Evolutionary conservation across 805 yeast species (phyloP), one percentile per base, ranked within the genome.

Genomic region (Saturnispora silvae): DNA sequence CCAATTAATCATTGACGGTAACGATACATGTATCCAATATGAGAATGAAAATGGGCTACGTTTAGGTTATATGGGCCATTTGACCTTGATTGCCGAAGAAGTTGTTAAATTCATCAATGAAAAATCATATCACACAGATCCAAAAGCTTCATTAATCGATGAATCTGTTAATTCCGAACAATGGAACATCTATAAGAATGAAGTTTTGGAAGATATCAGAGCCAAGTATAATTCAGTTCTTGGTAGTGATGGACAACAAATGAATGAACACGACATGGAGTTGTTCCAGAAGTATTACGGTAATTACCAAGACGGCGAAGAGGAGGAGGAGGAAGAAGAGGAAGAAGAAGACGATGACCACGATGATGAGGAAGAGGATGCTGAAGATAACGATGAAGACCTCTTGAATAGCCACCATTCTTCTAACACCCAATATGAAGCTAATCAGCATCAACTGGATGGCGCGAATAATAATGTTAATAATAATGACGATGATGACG

Each of bases 151-250:
- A 3, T 51, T 63, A 4, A 72, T 77, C 16, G 69, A 67, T 11
- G 67, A 63, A 9, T 68, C 71, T 3, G 35, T 45, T 5, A 42
- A 42, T 10, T 28, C 40, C 24, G 40, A 40, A 7, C 46, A 45
- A 14, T 50, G 53, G 49, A 38, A 27, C 60, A 68, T 74, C 33
- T 92, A 89, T 56, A 94, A 85, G 7, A 79, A 78, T 41, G 78
- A 81, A 41, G 79, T 85, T 1, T 65, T 92, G 43, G 82, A 81
- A 44, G 94, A 84, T 50, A 85, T 94, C 3, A 70, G 98, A 46
- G 94, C 86, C 54, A 87, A 86, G 61, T 92, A 92, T 59, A 92
- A 89, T 57, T 86, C 95, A 9, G 81, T 89, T 23, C 67, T 92
- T 30, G 98, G 98, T 16, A 59, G 57, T 32, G 68, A 61, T 35